phyloP scores from a whole-genome alignment of 2,329 filamentous ascomycete species.

The Ascochyta koolunga region DNA sequence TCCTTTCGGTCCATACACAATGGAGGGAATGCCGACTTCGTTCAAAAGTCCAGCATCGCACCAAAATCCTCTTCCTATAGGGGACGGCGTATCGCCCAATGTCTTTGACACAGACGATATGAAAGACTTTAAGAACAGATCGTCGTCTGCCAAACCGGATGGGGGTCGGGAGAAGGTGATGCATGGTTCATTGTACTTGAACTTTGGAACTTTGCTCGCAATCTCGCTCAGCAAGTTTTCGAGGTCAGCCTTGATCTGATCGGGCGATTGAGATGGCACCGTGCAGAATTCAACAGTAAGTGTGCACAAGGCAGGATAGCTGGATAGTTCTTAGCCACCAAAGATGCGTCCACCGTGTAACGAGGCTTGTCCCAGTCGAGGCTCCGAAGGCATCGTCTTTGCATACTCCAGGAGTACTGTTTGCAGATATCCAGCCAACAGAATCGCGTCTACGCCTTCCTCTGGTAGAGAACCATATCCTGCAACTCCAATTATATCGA shows the following conservation, averaged over 20 bases:
- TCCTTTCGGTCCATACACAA: slow-evolving; percentile 57
- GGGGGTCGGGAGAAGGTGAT: slow-evolving; percentile 45
- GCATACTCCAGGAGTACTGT: slow-evolving; percentile 56
- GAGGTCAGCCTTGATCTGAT: not conserved
- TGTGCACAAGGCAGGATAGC: slow-evolving; percentile 58
- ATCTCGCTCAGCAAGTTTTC: not conserved
- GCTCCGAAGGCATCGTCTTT: slow-evolving; percentile 37
- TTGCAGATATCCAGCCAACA: slow-evolving; percentile 48
- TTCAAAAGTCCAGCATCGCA: slow-evolving; percentile 59
- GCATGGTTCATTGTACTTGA: not conserved
- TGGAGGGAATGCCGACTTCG: slow-evolving; percentile 52
- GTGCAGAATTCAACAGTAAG: slow-evolving; percentile 59
- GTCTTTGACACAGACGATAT: not conserved
- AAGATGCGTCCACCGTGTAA: slow-evolving; percentile 57
- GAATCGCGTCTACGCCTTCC: slow-evolving; percentile 55
- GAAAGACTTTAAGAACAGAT: not conserved
- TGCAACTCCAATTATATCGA: slow-evolving; percentile 51
- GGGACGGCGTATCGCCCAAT: not conserved
- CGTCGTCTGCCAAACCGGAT: not conserved
- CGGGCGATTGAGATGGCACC: slow-evolving; percentile 51
- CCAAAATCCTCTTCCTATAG: slow-evolving; percentile 51
- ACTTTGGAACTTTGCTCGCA: not conserved
- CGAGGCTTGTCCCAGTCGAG: slow-evolving; percentile 46
- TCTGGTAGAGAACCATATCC: slow-evolving; percentile 55
- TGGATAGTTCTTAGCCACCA: slow-evolving; percentile 60